Evolutionary conservation across 208 protist species (phyloP).

Genomic region (Trypanosoma brucei): DNA sequence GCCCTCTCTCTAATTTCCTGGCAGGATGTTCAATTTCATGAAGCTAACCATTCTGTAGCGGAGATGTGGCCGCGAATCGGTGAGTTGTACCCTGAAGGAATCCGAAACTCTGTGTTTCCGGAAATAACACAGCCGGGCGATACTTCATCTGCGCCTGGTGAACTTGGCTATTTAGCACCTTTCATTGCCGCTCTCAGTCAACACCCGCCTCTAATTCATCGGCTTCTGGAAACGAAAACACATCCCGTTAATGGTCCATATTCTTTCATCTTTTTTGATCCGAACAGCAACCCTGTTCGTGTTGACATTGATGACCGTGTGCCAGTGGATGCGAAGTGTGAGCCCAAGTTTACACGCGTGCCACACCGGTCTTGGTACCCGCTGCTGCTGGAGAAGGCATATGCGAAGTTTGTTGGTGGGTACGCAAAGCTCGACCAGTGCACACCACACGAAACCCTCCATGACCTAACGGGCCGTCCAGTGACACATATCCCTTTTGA

Average conservation of each 20-base stretch:
- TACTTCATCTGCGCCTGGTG: conserved; percentile 38
- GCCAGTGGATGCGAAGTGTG: conserved; percentile 37
- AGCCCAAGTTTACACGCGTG: conserved; percentile 63
- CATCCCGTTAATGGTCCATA: conserved; percentile 70
- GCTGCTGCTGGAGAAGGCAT: conserved; percentile 88
- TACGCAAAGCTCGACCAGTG: conserved; percentile 79
- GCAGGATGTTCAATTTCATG: conserved; percentile 81
- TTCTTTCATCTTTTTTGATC: conserved; percentile 82
- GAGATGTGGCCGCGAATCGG: conserved; percentile 72
- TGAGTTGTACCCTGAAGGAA: conserved; percentile 72
- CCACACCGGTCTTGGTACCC: conserved; percentile 65
- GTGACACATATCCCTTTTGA: conserved; percentile 76
- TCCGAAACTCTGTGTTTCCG: conserved; percentile 34
- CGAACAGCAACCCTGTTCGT: conserved; percentile 73
- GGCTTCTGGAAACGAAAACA: conserved; percentile 53
- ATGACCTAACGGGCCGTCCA: conserved; percentile 81
- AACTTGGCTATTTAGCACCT: conserved; percentile 64
- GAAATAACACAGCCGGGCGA: conserved; percentile 18
- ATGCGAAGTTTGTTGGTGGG: conserved; percentile 88
- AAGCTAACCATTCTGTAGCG: conserved; percentile 56
- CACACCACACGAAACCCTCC: conserved; percentile 81
- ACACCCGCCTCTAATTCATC: conserved; percentile 62
- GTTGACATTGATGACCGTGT: conserved; percentile 84
- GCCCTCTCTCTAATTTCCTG: conserved; percentile 61
- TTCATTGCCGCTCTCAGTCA: conserved; percentile 72